phyloP scores from a whole-genome alignment of 1,139 yeast genomes.

The Pichia sp. region DNA sequence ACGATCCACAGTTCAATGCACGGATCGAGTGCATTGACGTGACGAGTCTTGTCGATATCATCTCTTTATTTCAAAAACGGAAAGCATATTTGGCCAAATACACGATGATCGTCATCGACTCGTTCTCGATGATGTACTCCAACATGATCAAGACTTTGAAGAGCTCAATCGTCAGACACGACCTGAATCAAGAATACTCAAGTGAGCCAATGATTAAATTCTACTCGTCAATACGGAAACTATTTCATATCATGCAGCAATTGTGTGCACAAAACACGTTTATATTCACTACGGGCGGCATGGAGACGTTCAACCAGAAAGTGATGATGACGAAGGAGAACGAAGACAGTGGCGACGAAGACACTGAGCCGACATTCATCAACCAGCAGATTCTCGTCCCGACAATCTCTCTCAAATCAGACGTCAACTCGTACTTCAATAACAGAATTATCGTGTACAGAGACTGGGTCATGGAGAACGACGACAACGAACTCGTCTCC shows the following conservation, averaged over 20 bases:
- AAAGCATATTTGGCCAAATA: conserved; percentile 13
- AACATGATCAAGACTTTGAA: neutral
- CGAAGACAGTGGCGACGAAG: conserved; percentile 9
- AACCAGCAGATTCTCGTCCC: conserved; percentile 31
- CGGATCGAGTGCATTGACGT: conserved; percentile 18
- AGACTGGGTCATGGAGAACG: conserved; percentile 29
- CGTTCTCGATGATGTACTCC: conserved; percentile 26
- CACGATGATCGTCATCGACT: conserved; percentile 27
- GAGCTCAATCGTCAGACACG: too few species aligned
- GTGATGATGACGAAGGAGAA: conserved; percentile 16
- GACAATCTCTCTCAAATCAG: conserved; percentile 26
- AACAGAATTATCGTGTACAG: conserved; percentile 29
- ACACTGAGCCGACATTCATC: conserved; percentile 14
- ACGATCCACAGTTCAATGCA: neutral
- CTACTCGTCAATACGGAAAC: conserved; percentile 10
- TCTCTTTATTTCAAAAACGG: conserved; percentile 20
- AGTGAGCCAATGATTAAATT: conserved; percentile 9
- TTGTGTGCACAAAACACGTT: conserved; percentile 2
- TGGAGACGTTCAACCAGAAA: conserved; percentile 28
- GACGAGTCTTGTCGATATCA: conserved; percentile 22
- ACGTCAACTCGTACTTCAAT: conserved; percentile 27
- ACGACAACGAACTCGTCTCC: neutral
- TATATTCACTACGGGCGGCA: conserved; percentile 27
- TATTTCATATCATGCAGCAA: conserved; percentile 11
- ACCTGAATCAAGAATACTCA: neutral